Percentiles rank a stretch among this genome's conserved stretches.
These are phyloP conservation scores for Malassezia psittaci DNA, from an alignment of 1,284 basidiomycete species.

Conservation along the genomic window DNA sequence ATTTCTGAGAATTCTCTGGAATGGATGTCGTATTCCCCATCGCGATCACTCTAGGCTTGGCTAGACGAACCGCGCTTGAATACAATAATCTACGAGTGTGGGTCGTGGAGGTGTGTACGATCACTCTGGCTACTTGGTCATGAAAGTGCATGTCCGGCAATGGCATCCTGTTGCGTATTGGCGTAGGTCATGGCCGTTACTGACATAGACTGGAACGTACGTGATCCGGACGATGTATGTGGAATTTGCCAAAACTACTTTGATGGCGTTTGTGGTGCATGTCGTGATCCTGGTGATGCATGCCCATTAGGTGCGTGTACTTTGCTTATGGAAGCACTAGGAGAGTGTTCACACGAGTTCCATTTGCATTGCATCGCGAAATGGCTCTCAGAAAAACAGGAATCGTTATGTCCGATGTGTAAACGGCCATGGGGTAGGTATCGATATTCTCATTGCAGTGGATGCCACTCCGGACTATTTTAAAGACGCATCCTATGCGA, in stretches of 20 bases:
- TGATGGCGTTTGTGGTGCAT: conserved; percentile 43
- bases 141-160: conserved; percentile 44
- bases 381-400: conserved; percentile 38
- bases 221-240: conserved; percentile 46
- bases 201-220: conserved; percentile 39
- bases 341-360: conserved; percentile 46
- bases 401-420: conserved; percentile 17
- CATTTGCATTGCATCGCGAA: conserved; percentile 46
- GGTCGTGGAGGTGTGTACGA: background rate
- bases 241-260: conserved; percentile 48
- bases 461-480: conserved; percentile 1
- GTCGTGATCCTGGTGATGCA: conserved; percentile 39
- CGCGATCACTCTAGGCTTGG: background rate
- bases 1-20: background rate
- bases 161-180: conserved; percentile 45
- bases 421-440: conserved; percentile 18
- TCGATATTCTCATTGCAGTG: background rate
- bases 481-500: background rate
- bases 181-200: conserved; percentile 23
- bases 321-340: conserved; percentile 28
- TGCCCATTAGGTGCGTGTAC: conserved; percentile 14
- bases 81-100: background rate
- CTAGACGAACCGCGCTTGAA: background rate
- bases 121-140: background rate
- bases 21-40: conserved; percentile 16